phyloP scores from a whole-genome alignment of 2,329 filamentous ascomycete species.

The Dactylella cylindrospora region DNA sequence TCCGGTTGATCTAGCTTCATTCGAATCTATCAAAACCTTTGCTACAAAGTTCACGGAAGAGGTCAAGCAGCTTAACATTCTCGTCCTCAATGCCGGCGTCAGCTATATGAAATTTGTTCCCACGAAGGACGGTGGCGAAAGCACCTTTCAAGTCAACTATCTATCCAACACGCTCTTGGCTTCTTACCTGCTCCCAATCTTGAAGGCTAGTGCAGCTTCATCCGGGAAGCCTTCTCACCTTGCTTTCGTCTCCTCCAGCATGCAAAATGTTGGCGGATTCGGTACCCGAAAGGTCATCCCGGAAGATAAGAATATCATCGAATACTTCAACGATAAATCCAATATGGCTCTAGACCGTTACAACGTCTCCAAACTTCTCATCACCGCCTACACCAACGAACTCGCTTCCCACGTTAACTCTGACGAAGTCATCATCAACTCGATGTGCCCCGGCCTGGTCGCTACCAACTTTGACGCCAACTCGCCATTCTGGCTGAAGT shows the following conservation, averaged over 20 bases:
- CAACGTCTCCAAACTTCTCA: conserved; percentile 44
- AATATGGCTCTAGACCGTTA: conserved; percentile 22
- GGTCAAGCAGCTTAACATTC: conserved; percentile 46
- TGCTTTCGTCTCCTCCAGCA: conserved; percentile 53
- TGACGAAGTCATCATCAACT: conserved; percentile 48
- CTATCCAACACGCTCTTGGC: conserved; percentile 61
- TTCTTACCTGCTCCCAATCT: conserved; percentile 57
- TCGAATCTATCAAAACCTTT: conserved; percentile 46
- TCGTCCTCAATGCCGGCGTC: conserved; percentile 49
- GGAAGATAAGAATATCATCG: conserved; percentile 25
- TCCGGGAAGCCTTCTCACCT: conserved; percentile 50
- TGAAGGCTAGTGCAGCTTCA: conserved; percentile 50
- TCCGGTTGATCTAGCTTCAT: conserved; percentile 45
- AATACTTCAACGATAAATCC: conserved; percentile 32
- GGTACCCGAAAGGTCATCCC: background rate
- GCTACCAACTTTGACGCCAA: conserved; percentile 46
- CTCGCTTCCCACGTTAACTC: conserved; percentile 45
- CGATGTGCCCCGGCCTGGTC: conserved; percentile 49
- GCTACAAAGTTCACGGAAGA: conserved; percentile 41
- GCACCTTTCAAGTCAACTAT: conserved; percentile 61
- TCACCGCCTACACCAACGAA: conserved; percentile 48
- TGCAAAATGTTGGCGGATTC: conserved; percentile 49
- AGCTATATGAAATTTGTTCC: conserved; percentile 27
- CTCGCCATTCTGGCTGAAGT: conserved; percentile 43
- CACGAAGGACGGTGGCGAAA: conserved; percentile 56